Evolutionary conservation across 208 protist species (phyloP), one percentile per base, ranked within the genome.

Genomic region (Trypanosoma mega): DNA sequence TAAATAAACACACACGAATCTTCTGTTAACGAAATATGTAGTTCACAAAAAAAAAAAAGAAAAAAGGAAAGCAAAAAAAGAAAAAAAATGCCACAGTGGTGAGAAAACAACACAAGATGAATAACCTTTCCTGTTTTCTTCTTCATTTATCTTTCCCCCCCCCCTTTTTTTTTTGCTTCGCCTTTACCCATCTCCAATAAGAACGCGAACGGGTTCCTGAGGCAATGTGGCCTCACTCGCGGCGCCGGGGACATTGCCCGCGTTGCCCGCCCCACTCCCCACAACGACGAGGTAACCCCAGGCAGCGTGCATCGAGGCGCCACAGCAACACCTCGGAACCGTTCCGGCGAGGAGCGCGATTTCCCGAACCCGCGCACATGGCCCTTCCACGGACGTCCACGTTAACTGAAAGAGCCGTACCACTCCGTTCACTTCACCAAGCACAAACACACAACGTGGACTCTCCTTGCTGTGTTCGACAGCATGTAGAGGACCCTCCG

Each of bases 201-300:
- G 52, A 23, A 70, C 59, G 27, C 76, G 69, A 0, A 74, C 27
- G 37, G 72, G 72, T 7, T 66, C 48, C 23, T 57, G 30, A 39
- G 62, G 51, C 27, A 26, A 11, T 30, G 34, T 1, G 7, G 4
- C 21, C 4, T 41, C 23, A 20, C 34, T 26, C 21, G 20, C 16
- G 11, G 34, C 55, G 14, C 29, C 46, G n/a, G n/a, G n/a, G n/a
- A n/a, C n/a, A n/a, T n/a, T n/a, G n/a, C n/a, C n/a, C n/a, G n/a
- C n/a, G 16, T 46, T 21, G 36, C 21, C 55, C 6, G 34, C 49
- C 24, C 51, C 61, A 20, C 59, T 47, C 14, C 63, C 69, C 1
- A 69, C 24, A 20, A 87, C 64, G 50, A 87, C 85, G 0, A 89
- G 51, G 46, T 87, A 88, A 29, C 68, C 69, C 29, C 68, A 56